phyloP scores from a whole-genome alignment of 2,329 filamentous ascomycete species.

The Hypoxylon sp. region DNA sequence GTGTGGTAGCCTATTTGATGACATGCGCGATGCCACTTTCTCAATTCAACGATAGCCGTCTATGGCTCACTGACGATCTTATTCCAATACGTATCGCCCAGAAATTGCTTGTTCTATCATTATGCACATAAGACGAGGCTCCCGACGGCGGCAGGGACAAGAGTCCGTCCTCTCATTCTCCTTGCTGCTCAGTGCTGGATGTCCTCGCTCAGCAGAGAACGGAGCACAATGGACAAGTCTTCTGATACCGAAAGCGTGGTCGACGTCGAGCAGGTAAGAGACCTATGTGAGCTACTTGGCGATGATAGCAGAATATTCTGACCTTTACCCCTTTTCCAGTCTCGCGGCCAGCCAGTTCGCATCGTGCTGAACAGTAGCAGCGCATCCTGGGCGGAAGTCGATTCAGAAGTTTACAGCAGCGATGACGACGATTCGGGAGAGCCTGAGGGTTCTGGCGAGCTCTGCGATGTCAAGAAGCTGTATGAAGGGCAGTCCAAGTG shows the following conservation, averaged over 20 bases:
- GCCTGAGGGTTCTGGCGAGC: slow-evolving; percentile 4
- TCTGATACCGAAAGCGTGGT: slow-evolving; percentile 3
- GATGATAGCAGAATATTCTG: neutral
- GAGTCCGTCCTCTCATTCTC: neutral
- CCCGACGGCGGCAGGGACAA: neutral
- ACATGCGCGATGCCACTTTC: neutral
- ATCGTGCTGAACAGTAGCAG: slow-evolving; percentile 8
- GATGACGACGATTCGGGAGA: slow-evolving; percentile 6
- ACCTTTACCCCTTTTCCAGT: neutral
- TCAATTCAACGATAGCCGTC: neutral
- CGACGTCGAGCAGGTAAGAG: slow-evolving; percentile 9
- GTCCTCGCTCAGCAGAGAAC: neutral
- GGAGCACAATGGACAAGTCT: neutral
- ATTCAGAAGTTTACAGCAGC: slow-evolving; percentile 13
- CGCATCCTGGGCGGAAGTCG: slow-evolving; percentile 18
- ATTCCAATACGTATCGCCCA: neutral
- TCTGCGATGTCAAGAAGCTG: slow-evolving; percentile 29
- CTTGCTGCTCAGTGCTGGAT: neutral
- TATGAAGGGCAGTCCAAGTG: slow-evolving; percentile 43
- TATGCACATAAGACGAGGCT: neutral
- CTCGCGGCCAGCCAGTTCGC: neutral
- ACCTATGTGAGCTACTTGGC: neutral
- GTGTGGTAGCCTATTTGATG: slow-evolving; percentile 21
- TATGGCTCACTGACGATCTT: slow-evolving; percentile 24
- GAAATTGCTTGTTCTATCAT: neutral